Conservation (phyloP, 768 basidiomycete genomes). For the Collybiopsis confluens region DNA sequence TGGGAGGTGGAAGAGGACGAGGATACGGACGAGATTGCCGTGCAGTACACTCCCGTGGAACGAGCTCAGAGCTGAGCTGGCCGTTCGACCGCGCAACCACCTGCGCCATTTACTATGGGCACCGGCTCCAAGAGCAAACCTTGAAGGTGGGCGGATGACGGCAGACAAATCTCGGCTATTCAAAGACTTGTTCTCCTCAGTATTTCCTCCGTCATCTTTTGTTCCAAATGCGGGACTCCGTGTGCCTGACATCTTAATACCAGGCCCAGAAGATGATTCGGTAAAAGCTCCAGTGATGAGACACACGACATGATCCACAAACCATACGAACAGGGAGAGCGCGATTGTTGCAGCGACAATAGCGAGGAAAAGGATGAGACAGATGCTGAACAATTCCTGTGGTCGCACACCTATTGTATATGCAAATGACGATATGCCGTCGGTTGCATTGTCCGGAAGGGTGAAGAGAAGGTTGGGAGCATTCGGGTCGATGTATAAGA, state of each 20-base stretch:
- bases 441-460: constrained; percentile 54
- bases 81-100: constrained; percentile 53
- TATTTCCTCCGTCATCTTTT: constrained; percentile 46
- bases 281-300: constrained; percentile 23
- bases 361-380: constrained; percentile 77
- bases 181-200: constrained; percentile 49
- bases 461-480: constrained; percentile 73
- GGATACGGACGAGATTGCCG: constrained; percentile 88
- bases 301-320: constrained; percentile 54
- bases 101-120: constrained; percentile 24
- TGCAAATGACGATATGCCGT: constrained; percentile 81
- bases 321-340: constrained; percentile 69
- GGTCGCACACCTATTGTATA: constrained; percentile 79
- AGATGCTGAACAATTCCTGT: constrained; percentile 77
- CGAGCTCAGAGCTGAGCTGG: constrained; percentile 49
- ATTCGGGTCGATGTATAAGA: constrained; percentile 69
- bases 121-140: constrained; percentile 18
- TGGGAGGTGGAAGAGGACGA: constrained; percentile 92
- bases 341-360: constrained; percentile 71
- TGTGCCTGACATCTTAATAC: constrained; percentile 23
- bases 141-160: constrained; percentile 17
- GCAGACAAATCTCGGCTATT: constrained; percentile 25
- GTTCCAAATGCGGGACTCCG: constrained; percentile 37
- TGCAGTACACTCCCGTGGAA: constrained; percentile 80
- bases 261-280: constrained; percentile 6